Evolutionary conservation across 1,284 basidiomycete species (phyloP), one percentile per base, ranked within the genome.

Genomic region (Ganoderma meredithae): DNA sequence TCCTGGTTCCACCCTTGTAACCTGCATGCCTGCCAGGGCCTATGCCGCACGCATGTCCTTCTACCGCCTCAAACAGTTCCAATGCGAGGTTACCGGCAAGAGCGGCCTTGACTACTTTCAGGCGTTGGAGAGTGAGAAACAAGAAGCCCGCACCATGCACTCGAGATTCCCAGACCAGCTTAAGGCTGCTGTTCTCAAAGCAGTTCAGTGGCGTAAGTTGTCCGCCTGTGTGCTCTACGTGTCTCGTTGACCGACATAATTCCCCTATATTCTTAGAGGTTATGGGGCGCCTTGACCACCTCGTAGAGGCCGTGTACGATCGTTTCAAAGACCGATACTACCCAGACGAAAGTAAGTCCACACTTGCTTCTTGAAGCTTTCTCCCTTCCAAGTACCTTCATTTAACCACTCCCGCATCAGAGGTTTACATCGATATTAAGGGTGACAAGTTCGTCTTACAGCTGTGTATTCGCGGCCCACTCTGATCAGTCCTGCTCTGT

Each of bases 291-390:
- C 85, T 99, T 67, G 97, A 99, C 81, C 92, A 95, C 75, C 86
- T 99, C 19, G 95, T 97, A 5, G 97, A 99, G 79, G 91, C 91
- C 62, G 93, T 98, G 49, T 98, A 91, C 78, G 97, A 99, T 73
- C 91, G 97, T 55, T 98, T 96, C 86, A 95, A 96, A 75, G 92
- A 98, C 82, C 89, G 97, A 44, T 99, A 96, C 82, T 99, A 96
- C 79, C 84, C 88, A 60, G 91, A 90, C 72, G 97, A 99, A 82
- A 91, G 95, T 96, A 76, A 71, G 94, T 89, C 61, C 60, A 59
- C 65, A 65, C 65, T 64, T 52, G 36, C 36, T 60, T 63, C 40
- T 62, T 17, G n/a, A 40, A 47, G 9, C n/a, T 40, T 15, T 43
- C 13, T 36, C 55, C 33, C 39, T 27, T 5, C 10, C 52, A 55